Evolutionary conservation across 2,329 filamentous ascomycete genomes (phyloP), one percentile per base, ranked within the genome.

Genomic region (Colletotrichum agaves): DNA sequence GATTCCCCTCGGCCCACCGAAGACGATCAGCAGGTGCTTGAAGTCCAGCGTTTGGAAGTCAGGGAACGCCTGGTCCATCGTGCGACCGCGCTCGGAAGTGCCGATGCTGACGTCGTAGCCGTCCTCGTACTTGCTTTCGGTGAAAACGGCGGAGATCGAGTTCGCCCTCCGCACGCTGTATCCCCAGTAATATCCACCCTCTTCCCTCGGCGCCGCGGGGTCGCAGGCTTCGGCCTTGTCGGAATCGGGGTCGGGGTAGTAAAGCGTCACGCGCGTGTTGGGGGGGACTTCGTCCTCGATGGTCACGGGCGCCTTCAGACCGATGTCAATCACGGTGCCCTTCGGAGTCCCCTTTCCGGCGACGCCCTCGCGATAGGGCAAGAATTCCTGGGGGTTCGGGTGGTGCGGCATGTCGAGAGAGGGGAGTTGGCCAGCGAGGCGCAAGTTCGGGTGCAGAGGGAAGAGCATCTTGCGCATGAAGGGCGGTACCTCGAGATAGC

Each of bases 321-420:
- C 88, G 27, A 88, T 80, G 60, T 90, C 88, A 35, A 88, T 87
- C 21, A 86, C 78, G 12, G 87, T 89, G 81, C 85, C 77, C 33
- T 72, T 74, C 71, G 80, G 80, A 69, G 71, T 79, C 4, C 80
- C 82, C 3, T 82, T 77, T 2, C 90, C 74, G 0, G 91, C 89
- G 27, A 95, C 88, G 5, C 93, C 93, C 75, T 97, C 93, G 21
- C 93, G 88, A 75, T 93, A 97, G 15, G 87, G 86, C 70, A 93
- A 89, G 89, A 91, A 94, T 74, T 97, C 93, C 61, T 91, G 87
- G 13, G 87, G 85, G 70, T 91, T 86, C 8, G 94, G 84, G 78
- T 97, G 93, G 76, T 95, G 92, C 15, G 93, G 93, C 85, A 96
- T 93, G 76, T 97, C 93, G 63, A 97, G 81, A 74, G 88, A 92